Base-by-base conservation (phyloP, 805 yeast species). In the Lachancea quebecensis region DNA sequence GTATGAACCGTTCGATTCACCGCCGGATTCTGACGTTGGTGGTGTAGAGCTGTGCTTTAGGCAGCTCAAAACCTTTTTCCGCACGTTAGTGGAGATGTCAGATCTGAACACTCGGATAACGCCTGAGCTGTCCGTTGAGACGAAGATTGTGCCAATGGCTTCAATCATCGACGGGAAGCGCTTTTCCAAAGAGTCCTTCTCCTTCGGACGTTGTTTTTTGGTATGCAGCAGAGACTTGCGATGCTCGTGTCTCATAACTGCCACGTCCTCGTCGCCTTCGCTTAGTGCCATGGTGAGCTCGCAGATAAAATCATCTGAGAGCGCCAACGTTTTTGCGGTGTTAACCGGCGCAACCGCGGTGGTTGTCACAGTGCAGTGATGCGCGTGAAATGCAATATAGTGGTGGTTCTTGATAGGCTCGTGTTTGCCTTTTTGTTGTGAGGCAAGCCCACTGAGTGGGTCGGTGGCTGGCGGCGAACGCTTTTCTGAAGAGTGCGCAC, bases 301-400 rank as follows among this genome's bases (percentile, higher is more conserved):
- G 62, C 75, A 87, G 4, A 90, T 78, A 9, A 85, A 78, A 62
- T 89, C 97, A 57, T 85, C 85, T 1, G 95, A 82, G 35, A 81
- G 67, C 38, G 83, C 81, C 35, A 90, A 62, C 11, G 82, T 66
- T 50, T 78, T 79, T 40, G 76, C 70, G 0, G 95, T 83, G 4
- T 70, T 69, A 15, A 75, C 66, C 0, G 96, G 96, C 1, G 95
- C 96, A 65, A 88, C 77, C 0, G 79, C 56, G 0, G 95, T 90
- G 33, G 76, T 79, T 35, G 91, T 89, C 30, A 88, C 85, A 31
- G 78, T 74, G 1, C 81, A 67, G 56, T 78, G 80, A 62, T 85
- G 89, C 0, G 93, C 87, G 65, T 84, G 91, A 59, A 87, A 83
- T 4, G 85, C 72, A 2, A 82, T 70, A 60, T 82, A 84, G 47